A percentile compares a stretch with the other conserved stretches of the same genome.
Conservation (phyloP, 148 eudicot species). For the Oxyria digyna region DNA sequence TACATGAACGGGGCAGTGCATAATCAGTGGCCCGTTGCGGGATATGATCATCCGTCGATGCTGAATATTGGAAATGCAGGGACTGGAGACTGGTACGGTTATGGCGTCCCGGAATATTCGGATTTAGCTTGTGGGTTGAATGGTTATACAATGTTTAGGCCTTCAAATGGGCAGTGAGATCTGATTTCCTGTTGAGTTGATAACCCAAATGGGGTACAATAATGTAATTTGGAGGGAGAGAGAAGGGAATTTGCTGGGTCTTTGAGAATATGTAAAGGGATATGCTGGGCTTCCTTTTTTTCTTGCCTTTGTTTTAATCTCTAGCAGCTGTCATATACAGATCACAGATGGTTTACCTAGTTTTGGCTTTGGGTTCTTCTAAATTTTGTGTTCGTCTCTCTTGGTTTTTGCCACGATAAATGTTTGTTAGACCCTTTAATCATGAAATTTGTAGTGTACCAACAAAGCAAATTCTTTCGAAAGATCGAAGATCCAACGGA, state of each 20-base stretch:
- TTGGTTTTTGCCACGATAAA: not conserved
- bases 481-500: too few relatives aligned
- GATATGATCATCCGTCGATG: conserved; percentile 40
- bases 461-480: too few relatives aligned
- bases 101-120: conserved; percentile 49
- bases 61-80: conserved; percentile 30
- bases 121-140: conserved; percentile 43
- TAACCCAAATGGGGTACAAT: conserved; percentile 1
- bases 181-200: not conserved
- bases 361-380: not conserved
- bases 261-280: not conserved
- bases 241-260: not conserved
- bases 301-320: not conserved
- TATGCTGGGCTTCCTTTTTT: not conserved
- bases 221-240: not conserved
- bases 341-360: not conserved
- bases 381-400: not conserved
- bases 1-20: conserved; percentile 37
- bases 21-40: conserved; percentile 52
- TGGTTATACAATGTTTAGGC: conserved; percentile 62
- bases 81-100: conserved; percentile 42
- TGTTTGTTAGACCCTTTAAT: not conserved
- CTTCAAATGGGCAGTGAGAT: conserved; percentile 63
- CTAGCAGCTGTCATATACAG: not conserved
- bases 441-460: too few relatives aligned